These are phyloP conservation scores for Acer campestre DNA, from an alignment of 345 rosid genomes.

Conservation along the genomic window DNA sequence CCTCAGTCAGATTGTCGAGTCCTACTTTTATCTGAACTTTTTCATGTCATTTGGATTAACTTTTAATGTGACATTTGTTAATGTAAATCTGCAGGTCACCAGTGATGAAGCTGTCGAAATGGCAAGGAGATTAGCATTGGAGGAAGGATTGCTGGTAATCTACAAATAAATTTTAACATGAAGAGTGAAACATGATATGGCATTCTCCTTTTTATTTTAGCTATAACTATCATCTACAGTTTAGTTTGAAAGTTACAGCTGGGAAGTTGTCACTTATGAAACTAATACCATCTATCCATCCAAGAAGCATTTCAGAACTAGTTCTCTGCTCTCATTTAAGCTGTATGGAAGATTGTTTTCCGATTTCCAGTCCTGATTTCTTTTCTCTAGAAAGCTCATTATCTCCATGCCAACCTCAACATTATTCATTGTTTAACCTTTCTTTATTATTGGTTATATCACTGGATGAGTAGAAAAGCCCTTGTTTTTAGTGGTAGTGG, in stretches of 20 bases:
- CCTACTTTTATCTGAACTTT: not conserved
- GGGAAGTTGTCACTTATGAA: not conserved
- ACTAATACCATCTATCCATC: not conserved
- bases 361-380: not conserved
- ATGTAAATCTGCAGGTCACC: constrained; percentile 53
- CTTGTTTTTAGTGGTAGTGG: not conserved
- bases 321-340: constrained; percentile 3
- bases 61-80: constrained; percentile 1
- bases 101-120: constrained; percentile 82
- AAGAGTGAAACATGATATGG: not conserved
- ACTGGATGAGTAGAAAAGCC: not conserved
- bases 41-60: not conserved
- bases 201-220: constrained; percentile 7
- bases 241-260: not conserved
- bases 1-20: not conserved
- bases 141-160: constrained; percentile 92
- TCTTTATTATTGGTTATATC: not conserved
- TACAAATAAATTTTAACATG: constrained; percentile 12
- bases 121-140: constrained; percentile 88
- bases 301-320: not conserved
- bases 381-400: not conserved
- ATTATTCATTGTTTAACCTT: not conserved
- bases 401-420: not conserved
- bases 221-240: not conserved
- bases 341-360: not conserved